These are phyloP conservation scores for Calonectria ilicicola DNA, from an alignment of 2,329 filamentous ascomycete genomes.

Conservation along the genomic window DNA sequence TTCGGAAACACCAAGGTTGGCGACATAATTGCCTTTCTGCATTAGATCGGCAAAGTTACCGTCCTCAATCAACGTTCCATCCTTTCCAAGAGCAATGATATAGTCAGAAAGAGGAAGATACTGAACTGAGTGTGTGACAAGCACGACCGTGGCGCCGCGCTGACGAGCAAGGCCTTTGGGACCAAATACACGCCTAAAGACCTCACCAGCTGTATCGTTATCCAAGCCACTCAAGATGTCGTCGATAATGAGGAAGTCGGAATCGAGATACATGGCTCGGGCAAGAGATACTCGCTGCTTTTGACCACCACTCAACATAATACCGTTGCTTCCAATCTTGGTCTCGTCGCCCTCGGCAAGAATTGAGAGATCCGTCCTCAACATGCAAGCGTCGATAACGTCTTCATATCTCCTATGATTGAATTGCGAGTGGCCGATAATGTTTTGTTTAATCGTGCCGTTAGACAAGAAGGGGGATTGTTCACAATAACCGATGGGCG, in stretches of 20 bases:
- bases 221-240: conserved; percentile 46
- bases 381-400: neutral
- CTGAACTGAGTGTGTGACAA: conserved; percentile 14
- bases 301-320: conserved; percentile 14
- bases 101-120: conserved; percentile 21
- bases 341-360: conserved; percentile 13
- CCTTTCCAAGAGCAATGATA: conserved; percentile 14
- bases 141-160: neutral
- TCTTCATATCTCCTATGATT: neutral
- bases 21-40: neutral
- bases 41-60: neutral
- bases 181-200: conserved; percentile 34
- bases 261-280: conserved; percentile 38
- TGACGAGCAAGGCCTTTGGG: conserved; percentile 21
- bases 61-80: neutral
- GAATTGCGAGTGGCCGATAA: neutral
- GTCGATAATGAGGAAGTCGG: conserved; percentile 38
- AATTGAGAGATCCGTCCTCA: neutral
- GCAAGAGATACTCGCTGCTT: conserved; percentile 37
- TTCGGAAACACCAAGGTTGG: neutral
- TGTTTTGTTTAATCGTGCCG: conserved; percentile 13
- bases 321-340: conserved; percentile 9
- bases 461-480: conserved; percentile 14
- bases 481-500: conserved; percentile 22
- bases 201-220: conserved; percentile 30